Percentiles rank a stretch among this genome's conserved stretches.
Conservation (phyloP, 176 grass and related monocot species). For the Secale cereale region DNA sequence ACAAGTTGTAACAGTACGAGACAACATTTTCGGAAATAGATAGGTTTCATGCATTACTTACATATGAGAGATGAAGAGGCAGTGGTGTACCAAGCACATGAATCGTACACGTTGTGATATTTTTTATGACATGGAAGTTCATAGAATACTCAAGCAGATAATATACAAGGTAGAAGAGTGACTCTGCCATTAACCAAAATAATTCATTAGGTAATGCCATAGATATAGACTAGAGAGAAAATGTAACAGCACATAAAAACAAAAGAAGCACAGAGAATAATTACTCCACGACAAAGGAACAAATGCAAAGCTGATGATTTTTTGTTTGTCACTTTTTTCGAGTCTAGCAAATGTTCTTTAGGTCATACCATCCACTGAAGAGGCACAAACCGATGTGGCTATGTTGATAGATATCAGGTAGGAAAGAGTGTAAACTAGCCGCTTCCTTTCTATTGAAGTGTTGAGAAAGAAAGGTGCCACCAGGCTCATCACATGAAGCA, state of each 20-base stretch:
- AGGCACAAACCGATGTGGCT: constrained; percentile 12
- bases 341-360: constrained; percentile 5
- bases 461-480: not conserved
- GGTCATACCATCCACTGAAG: not conserved
- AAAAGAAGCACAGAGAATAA: constrained; percentile 6
- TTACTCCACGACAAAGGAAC: not conserved
- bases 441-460: not conserved
- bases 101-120: not conserved
- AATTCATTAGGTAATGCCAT: not conserved
- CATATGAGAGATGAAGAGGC: not conserved
- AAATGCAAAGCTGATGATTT: constrained; percentile 15
- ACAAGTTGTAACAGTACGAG: not conserved
- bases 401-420: not conserved
- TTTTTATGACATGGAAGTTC: not conserved
- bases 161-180: not conserved
- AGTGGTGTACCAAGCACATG: not conserved
- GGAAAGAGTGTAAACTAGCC: not conserved
- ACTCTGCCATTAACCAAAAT: not conserved
- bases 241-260: not conserved
- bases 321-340: not conserved
- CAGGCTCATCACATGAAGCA: not conserved
- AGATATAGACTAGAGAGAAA: not conserved
- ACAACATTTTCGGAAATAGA: not conserved
- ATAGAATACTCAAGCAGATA: not conserved
- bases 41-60: not conserved